Evolutionary conservation across 225 moss, liverwort and hornwort genomes (phyloP).

Genomic region (Pleurozium schreberi): DNA sequence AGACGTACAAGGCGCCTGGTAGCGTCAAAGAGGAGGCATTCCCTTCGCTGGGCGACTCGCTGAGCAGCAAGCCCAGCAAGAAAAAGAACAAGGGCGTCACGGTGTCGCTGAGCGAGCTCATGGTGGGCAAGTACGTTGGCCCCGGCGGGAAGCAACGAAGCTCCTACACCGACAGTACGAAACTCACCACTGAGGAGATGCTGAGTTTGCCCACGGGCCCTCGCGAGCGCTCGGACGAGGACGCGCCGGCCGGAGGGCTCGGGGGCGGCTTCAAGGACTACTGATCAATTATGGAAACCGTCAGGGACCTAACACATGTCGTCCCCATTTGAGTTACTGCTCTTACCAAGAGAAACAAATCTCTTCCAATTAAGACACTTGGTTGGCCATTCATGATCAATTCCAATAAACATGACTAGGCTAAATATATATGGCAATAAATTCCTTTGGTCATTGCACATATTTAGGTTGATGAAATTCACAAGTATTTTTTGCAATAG

Average conservation of each 20-base stretch:
- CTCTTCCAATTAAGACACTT: no score
- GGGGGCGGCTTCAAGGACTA: conserved; percentile 66
- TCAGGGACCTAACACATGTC: no score
- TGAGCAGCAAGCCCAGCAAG: conserved; percentile 50
- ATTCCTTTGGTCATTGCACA: not conserved
- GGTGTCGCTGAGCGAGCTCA: conserved; percentile 60
- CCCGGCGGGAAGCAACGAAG: conserved; percentile 66
- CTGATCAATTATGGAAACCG: no score
- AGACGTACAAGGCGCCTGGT: conserved; percentile 36
- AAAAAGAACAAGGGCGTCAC: conserved; percentile 87
- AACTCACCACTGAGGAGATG: conserved; percentile 68
- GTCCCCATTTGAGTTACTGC: no score
- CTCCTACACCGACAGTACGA: conserved; percentile 45
- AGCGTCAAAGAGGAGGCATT: conserved; percentile 53
- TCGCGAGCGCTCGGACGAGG: conserved; percentile 62
- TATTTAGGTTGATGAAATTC: not conserved
- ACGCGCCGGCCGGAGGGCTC: conserved; percentile 37
- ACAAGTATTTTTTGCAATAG: not conserved
- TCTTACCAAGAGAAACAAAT: no score
- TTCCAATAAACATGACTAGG: not conserved
- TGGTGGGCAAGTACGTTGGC: conserved; percentile 78
- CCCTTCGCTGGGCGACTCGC: conserved; percentile 69
- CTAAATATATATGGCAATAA: not conserved
- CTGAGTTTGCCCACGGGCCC: conserved; percentile 81
- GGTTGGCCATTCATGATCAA: not conserved